A percentile compares a stretch with the other conserved stretches of the same genome.
Evolutionary conservation across 257 asterid genomes (phyloP).

Genomic region (Thymus mandschuricus): DNA sequence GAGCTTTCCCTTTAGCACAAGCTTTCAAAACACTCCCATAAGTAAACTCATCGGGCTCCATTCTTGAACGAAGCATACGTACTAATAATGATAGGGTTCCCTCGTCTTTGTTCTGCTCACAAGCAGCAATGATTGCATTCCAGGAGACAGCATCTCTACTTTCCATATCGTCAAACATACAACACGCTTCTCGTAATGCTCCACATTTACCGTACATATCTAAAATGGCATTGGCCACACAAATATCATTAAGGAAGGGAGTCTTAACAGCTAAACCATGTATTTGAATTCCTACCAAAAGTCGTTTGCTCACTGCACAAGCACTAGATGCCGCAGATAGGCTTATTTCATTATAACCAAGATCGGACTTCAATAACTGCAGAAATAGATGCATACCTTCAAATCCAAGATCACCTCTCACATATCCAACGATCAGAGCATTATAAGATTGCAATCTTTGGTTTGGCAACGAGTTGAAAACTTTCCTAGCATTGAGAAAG

Average conservation of each 20-base stretch:
- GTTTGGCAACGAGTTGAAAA: conserved; percentile 56
- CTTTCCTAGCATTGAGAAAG: conserved; percentile 56
- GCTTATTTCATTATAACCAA: conserved; percentile 81
- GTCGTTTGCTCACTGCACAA: conserved; percentile 64
- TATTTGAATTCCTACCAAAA: conserved; percentile 60
- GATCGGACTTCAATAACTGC: conserved; percentile 51
- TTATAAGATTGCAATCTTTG: conserved; percentile 76
- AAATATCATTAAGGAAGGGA: conserved; percentile 53
- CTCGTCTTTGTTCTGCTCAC: conserved; percentile 69
- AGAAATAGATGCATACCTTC: conserved; percentile 63
- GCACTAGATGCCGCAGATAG: conserved; percentile 80
- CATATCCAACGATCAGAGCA: conserved; percentile 76
- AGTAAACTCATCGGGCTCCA: conserved; percentile 89
- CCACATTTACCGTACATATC: conserved; percentile 94
- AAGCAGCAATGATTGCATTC: conserved; percentile 86
- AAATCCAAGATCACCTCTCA: conserved; percentile 65
- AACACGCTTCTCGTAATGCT: conserved; percentile 61
- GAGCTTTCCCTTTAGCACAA: conserved; percentile 72
- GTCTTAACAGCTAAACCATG: conserved; percentile 73
- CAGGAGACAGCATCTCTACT: conserved; percentile 86
- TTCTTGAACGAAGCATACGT: conserved; percentile 65
- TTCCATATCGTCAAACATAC: conserved; percentile 66
- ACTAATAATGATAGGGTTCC: conserved; percentile 53
- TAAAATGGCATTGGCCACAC: conserved; percentile 77
- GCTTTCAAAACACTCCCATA: conserved; percentile 89